Evolutionary conservation across 495 filamentous ascomycete species (phyloP).

Genomic region (Cenococcum geophilum): DNA sequence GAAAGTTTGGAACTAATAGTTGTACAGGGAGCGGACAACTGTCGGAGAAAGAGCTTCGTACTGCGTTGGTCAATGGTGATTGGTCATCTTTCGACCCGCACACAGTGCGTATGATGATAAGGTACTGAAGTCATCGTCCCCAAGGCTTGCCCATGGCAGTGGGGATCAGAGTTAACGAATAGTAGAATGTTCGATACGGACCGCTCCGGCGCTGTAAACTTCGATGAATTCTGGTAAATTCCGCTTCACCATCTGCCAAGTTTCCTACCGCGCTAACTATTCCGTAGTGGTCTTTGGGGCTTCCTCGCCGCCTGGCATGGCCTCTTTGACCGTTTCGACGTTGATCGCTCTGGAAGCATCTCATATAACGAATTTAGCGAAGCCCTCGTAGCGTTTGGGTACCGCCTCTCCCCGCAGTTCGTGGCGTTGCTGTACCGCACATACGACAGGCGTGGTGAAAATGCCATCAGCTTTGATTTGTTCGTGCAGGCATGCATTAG

Average conservation of each 20-base stretch:
- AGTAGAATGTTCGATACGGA: conserved; percentile 86
- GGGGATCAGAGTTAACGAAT: background rate
- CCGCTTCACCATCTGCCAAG: background rate
- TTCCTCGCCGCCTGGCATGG: conserved; percentile 91
- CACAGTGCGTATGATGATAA: conserved; percentile 96
- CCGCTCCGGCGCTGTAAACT: conserved; percentile 79
- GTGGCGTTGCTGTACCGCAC: conserved; percentile 71
- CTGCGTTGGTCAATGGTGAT: conserved; percentile 93
- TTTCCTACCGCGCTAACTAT: conserved; percentile 6
- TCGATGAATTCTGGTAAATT: conserved; percentile 79
- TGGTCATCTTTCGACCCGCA: conserved; percentile 92
- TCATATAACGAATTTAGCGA: conserved; percentile 81
- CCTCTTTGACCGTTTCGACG: conserved; percentile 93
- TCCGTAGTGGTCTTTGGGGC: conserved; percentile 65
- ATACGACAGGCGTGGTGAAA: conserved; percentile 48
- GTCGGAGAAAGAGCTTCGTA: conserved; percentile 79
- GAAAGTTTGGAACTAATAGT: too few relatives aligned
- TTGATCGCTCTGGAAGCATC: conserved; percentile 80
- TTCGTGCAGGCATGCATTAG: conserved; percentile 97
- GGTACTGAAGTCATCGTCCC: conserved; percentile 34
- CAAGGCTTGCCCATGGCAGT: background rate
- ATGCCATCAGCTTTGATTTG: conserved; percentile 81
- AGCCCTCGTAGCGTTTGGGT: conserved; percentile 89
- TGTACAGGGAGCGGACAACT: conserved; percentile 64
- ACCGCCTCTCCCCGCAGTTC: conserved; percentile 77